Conservation (phyloP, 2,329 filamentous ascomycete genomes). For the Pseudogymnoascus sp. region DNA sequence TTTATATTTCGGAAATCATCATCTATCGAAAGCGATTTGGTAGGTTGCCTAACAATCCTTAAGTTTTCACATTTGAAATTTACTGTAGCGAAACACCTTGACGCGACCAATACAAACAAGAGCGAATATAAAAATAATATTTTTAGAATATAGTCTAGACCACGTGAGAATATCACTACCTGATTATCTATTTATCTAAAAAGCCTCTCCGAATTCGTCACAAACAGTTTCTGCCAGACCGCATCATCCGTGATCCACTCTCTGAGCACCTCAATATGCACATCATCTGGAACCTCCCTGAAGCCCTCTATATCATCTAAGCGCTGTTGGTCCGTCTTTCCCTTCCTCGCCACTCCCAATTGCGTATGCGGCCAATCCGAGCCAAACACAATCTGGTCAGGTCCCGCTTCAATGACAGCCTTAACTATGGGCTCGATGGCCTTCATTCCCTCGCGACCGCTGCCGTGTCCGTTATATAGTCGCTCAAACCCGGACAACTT, state of each 20-base stretch:
- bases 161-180: neutral
- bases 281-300: conserved; percentile 16
- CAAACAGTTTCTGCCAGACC: conserved; percentile 19
- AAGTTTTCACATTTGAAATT: neutral
- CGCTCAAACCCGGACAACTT: conserved; percentile 24
- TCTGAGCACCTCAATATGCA: conserved; percentile 18
- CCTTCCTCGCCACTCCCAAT: conserved; percentile 17
- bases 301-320: conserved; percentile 20
- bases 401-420: conserved; percentile 16
- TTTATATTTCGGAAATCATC: neutral
- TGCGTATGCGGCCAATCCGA: conserved; percentile 23
- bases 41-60: neutral
- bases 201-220: conserved; percentile 18
- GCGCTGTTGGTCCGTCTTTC: conserved; percentile 19
- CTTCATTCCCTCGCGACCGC: conserved; percentile 12
- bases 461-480: conserved; percentile 17
- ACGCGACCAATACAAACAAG: no score
- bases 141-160: no score
- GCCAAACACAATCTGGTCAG: conserved; percentile 20
- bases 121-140: no score
- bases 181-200: conserved; percentile 15
- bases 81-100: no score
- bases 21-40: neutral
- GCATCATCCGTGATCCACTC: conserved; percentile 20
- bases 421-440: conserved; percentile 17